Evolutionary conservation across 495 filamentous ascomycete genomes (phyloP).

Genomic region (Talaromyces proteolyticus): DNA sequence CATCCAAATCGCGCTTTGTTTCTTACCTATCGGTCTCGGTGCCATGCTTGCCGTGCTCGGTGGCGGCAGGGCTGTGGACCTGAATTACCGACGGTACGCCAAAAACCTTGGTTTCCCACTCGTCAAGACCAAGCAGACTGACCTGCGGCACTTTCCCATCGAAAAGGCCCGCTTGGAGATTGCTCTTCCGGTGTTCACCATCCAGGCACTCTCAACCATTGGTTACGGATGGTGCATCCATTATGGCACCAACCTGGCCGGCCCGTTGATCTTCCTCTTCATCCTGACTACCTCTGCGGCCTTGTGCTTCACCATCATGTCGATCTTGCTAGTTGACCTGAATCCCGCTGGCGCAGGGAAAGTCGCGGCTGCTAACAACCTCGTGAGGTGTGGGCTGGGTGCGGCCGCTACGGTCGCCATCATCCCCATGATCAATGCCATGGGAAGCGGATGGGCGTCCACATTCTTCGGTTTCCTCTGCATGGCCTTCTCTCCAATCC

Average conservation of each 20-base stretch:
- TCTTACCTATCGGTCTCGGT: too few species aligned
- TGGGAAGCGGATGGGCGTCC: constrained; percentile 46
- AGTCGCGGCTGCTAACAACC: constrained; percentile 64
- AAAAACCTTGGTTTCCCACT: too few species aligned
- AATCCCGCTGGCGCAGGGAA: constrained; percentile 53
- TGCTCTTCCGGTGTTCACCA: constrained; percentile 16
- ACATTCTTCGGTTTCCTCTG: constrained; percentile 27
- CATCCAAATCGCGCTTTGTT: too few species aligned
- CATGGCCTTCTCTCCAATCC: constrained; percentile 10
- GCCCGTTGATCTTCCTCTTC: constrained; percentile 49
- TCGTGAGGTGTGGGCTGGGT: constrained; percentile 60
- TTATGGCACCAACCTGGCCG: constrained; percentile 32
- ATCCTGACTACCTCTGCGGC: constrained; percentile 45
- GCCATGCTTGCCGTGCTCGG: too few species aligned
- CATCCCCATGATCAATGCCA: constrained; percentile 49
- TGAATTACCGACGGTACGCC: too few species aligned
- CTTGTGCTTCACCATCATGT: constrained; percentile 39
- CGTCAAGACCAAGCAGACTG: too few species aligned
- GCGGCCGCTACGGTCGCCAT: constrained; percentile 55
- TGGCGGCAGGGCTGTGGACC: too few species aligned
- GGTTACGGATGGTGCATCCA: constrained; percentile 48
- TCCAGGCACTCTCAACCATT: constrained; percentile 29
- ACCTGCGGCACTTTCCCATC: too few species aligned
- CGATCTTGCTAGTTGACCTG: constrained; percentile 50
- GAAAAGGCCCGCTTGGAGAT: constrained; percentile 26